Evolutionary conservation across 1,284 basidiomycete species (phyloP), one percentile per base, ranked within the genome.

Genomic region (Microbotryum intermedium): DNA sequence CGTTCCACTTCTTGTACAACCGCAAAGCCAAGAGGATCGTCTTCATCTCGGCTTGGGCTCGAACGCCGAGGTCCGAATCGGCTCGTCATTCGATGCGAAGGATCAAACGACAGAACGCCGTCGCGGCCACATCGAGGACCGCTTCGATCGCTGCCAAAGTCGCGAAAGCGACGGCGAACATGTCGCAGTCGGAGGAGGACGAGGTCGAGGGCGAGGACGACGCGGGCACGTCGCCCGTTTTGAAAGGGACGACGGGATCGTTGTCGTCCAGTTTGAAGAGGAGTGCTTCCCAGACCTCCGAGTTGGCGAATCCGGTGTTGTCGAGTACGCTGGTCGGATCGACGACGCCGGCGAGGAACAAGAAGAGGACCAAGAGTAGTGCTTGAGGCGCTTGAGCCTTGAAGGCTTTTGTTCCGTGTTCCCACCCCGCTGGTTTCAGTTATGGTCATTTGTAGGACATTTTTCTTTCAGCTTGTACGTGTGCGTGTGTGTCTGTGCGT

Each of bases 1-100:
- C 90, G 18, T 91, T 97, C 74, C 95, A 91, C 83, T 97, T 98
- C 79, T 95, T 98, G 79, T 81, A 93, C 73, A 95, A 93, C 79
- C 83, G 86, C 73, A 94, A 90, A 71, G 76, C 77, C 67, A 97
- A 95, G 78, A 84, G 94, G 23, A 85, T 98, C 70, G 76, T 98
- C 53, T 97, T 95, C 75, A 83, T 97, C 61, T 89, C 90, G 1
- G 84, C 91, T 8, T 97, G 91, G 90, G 89, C 90, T n/a, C 82
- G 87, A 44, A 86, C 60, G 10, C 62, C 57, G 50, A 53, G 47
- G 59, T 16, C 53, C 52, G 25, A 45, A 34, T 28, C 23, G 49
- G 43, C 20, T 20, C 9, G 28, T 23, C 21, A 6, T 16, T 5
- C 4, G 34, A 39, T 39, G 34, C 34, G 34, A 39, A 39, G 34